phyloP scores from a whole-genome alignment of 1,139 yeast genomes.

The Pichia sp. region DNA sequence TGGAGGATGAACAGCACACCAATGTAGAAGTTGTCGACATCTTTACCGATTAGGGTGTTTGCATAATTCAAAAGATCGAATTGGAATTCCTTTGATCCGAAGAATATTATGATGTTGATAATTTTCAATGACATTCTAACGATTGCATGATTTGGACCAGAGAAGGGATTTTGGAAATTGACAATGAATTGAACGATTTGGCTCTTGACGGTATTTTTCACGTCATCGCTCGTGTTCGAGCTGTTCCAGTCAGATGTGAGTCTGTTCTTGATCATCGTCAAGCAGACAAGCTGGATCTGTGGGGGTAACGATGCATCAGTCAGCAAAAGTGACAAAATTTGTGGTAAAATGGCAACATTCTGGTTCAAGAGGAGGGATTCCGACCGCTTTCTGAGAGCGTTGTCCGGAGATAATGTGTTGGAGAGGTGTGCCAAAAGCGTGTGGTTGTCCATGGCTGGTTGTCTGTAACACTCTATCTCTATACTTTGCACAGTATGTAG shows the following conservation, averaged over 20 bases:
- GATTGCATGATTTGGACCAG: slow-evolving; percentile 1
- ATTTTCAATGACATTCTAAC: slow-evolving; percentile 13
- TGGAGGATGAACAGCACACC: slow-evolving; percentile 13
- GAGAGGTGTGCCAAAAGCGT: slow-evolving; percentile 24
- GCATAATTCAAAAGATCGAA: slow-evolving; percentile 9
- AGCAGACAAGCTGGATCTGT: slow-evolving; percentile 7
- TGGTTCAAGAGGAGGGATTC: slow-evolving; percentile 12
- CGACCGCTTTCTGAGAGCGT: slow-evolving; percentile 17
- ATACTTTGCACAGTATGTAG: not conserved
- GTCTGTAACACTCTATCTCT: not conserved
- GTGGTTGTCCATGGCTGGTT: slow-evolving; percentile 3
- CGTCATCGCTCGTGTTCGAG: not conserved
- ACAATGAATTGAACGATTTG: slow-evolving; percentile 8
- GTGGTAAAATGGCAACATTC: slow-evolving; percentile 1
- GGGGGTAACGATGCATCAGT: slow-evolving; percentile 2
- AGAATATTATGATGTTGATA: slow-evolving; percentile 6
- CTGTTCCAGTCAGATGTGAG: slow-evolving; percentile 5
- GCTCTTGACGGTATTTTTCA: not conserved
- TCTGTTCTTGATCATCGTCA: slow-evolving; percentile 14
- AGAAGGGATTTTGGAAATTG: slow-evolving; percentile 8
- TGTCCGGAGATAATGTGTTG: slow-evolving; percentile 29
- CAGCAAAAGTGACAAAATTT: slow-evolving; percentile 4
- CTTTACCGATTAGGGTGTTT: slow-evolving; percentile 3
- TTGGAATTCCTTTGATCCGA: slow-evolving; percentile 3
- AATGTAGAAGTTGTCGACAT: slow-evolving; percentile 11